These are phyloP conservation scores for Orbilia ellipsospora DNA, from an alignment of 2,329 filamentous ascomycete species.

Conservation along the genomic window DNA sequence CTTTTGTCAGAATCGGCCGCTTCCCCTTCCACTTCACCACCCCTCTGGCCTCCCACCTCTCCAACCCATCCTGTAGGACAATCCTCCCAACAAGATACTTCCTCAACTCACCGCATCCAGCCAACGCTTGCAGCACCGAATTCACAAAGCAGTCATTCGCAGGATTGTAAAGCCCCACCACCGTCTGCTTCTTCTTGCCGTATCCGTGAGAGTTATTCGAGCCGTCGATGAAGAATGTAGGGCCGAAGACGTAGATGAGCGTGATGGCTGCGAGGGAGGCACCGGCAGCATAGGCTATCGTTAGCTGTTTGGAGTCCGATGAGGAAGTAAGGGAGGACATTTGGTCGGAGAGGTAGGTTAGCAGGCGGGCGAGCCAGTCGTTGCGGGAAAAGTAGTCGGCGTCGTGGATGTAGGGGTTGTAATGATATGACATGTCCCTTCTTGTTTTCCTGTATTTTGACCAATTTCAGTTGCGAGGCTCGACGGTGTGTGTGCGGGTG, in stretches of 20 bases:
- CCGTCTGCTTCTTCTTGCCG: slow-evolving; percentile 74
- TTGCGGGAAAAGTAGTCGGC: slow-evolving; percentile 38
- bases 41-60: slow-evolving; percentile 23
- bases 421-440: slow-evolving; percentile 47
- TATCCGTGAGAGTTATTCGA: slow-evolving; percentile 19
- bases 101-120: slow-evolving; percentile 87
- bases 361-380: slow-evolving; percentile 30
- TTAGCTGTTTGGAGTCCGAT: slow-evolving; percentile 73
- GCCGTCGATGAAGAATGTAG: slow-evolving; percentile 82
- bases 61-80: slow-evolving; percentile 64
- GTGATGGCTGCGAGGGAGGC: slow-evolving; percentile 94
- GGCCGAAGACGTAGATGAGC: slow-evolving; percentile 95
- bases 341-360: slow-evolving; percentile 28
- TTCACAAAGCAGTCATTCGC: slow-evolving; percentile 95
- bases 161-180: slow-evolving; percentile 87
- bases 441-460: neutral
- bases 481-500: neutral
- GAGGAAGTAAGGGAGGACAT: slow-evolving; percentile 24
- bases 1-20: slow-evolving; percentile 81
- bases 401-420: slow-evolving; percentile 50
- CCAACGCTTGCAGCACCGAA: slow-evolving; percentile 90
- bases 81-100: slow-evolving; percentile 92
- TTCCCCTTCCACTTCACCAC: slow-evolving; percentile 40
- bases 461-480: neutral
- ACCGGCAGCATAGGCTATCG: slow-evolving; percentile 91